phyloP scores from a whole-genome alignment of 164 flowering plant genomes.

The Liquidambar formosana region DNA sequence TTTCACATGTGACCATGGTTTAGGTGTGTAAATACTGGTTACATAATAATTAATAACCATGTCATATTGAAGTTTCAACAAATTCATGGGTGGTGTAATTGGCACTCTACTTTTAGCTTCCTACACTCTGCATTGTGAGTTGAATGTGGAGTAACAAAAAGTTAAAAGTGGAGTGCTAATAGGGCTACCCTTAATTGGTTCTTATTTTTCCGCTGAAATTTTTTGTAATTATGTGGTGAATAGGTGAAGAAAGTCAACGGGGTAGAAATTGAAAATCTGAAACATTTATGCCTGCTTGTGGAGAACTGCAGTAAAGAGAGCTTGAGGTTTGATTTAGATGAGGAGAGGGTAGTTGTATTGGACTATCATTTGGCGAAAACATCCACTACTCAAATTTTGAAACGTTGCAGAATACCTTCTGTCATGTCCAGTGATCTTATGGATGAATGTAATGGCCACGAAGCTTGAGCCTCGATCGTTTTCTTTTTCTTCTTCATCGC shows the following conservation, averaged over 20 bases:
- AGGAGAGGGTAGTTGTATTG: conserved; percentile 77
- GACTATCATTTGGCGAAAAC: conserved; percentile 58
- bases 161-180: too few relatives aligned
- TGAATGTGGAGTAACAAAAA: too few relatives aligned
- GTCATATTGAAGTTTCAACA: background rate
- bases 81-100: background rate
- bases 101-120: too few relatives aligned
- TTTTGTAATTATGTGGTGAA: background rate
- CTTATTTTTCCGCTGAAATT: background rate
- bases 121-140: too few relatives aligned
- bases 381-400: conserved; percentile 76
- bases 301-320: conserved; percentile 53
- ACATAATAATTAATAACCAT: background rate
- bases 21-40: too few relatives aligned
- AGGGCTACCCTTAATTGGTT: too few relatives aligned
- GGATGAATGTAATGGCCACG: conserved; percentile 22
- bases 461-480: conserved; percentile 24
- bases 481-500: background rate
- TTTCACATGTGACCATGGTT: background rate
- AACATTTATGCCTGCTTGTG: conserved; percentile 70
- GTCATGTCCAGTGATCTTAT: conserved; percentile 68
- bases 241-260: conserved; percentile 85
- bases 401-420: conserved; percentile 85
- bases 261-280: conserved; percentile 69
- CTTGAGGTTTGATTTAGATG: conserved; percentile 87